phyloP scores from a whole-genome alignment of 2,329 filamentous ascomycete species.

The Metarhizium robertsii region DNA sequence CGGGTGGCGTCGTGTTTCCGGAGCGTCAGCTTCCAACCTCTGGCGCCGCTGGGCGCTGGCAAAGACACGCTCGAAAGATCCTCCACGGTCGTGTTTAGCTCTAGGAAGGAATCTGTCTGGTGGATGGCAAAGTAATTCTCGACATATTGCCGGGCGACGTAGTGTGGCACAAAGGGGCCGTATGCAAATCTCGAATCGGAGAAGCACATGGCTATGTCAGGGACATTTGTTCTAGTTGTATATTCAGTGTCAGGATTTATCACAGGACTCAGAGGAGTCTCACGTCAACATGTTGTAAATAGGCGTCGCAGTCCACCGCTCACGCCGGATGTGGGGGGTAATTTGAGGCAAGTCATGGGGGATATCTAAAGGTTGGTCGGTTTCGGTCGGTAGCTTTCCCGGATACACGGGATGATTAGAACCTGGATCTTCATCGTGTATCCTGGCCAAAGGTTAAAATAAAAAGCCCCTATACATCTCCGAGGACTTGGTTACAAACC shows the following conservation, averaged over 20 bases:
- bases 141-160: constrained; percentile 45
- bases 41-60: background rate
- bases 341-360: background rate
- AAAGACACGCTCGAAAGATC: constrained; percentile 28
- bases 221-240: constrained; percentile 40
- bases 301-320: background rate
- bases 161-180: constrained; percentile 46
- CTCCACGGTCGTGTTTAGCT: constrained; percentile 42
- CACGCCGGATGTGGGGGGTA: background rate
- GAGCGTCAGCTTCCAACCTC: constrained; percentile 36
- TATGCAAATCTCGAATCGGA: constrained; percentile 44
- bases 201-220: constrained; percentile 46
- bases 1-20: constrained; percentile 33
- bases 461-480: background rate
- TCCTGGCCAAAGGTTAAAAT: background rate
- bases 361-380: background rate
- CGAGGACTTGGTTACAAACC: background rate
- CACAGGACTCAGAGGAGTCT: background rate
- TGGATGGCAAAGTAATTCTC: constrained; percentile 45
- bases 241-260: background rate
- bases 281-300: background rate
- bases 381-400: background rate
- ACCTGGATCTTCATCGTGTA: background rate
- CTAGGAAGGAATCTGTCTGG: constrained; percentile 33
- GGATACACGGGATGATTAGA: background rate